Evolutionary conservation across 176 grass and related monocot genomes (phyloP), one percentile per base, ranked within the genome.

Genomic region (Triticum timopheevii): DNA sequence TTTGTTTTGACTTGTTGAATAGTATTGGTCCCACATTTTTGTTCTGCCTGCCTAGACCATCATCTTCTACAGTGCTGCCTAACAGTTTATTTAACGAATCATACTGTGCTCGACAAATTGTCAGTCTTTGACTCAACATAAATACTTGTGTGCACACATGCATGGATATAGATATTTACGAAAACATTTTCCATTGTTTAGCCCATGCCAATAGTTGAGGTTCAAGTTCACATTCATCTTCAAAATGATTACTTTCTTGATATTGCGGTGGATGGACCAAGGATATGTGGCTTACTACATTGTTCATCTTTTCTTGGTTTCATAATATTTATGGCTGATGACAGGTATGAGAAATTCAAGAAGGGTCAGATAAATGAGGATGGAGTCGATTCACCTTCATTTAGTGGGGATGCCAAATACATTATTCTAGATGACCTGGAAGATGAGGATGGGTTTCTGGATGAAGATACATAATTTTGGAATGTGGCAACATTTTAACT

Each of bases 281-380:
- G 61, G 71, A n/a, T 54, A 85, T 52, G 80, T 76, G 39, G 67
- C 27, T 52, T 83, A 64, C 5, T 81, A 33, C 83, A 58, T 33
- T 80, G 47, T 80, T 83, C 75, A 44, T 35, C 17, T 61, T 85
- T 69, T 80, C 13, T 66, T 73, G 28, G 58, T 79, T 27, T 90
- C 35, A 79, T 17, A 61, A 86, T 64, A 80, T 77, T 86, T 76
- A 22, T 84, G 78, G 69, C 4, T 71, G 36, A 78, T 83, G 64
- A 63, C 84, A 99, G 97, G 90, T 99, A 99, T 85, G 90, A 96
- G 69, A 99, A 94, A 94, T 89, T 93, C 47, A 99, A 93, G 68
- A 96, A 56, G 74, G 90, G 89, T 8, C 90, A 87, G 5, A 80
- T 73, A 76, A 82, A 50, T 64, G 92, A 94, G 78, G 86, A 87